A percentile compares a stretch with the other conserved stretches of the same genome.
phyloP scores from a whole-genome alignment of 1,284 basidiomycete genomes.

The Ustilago lituana region DNA sequence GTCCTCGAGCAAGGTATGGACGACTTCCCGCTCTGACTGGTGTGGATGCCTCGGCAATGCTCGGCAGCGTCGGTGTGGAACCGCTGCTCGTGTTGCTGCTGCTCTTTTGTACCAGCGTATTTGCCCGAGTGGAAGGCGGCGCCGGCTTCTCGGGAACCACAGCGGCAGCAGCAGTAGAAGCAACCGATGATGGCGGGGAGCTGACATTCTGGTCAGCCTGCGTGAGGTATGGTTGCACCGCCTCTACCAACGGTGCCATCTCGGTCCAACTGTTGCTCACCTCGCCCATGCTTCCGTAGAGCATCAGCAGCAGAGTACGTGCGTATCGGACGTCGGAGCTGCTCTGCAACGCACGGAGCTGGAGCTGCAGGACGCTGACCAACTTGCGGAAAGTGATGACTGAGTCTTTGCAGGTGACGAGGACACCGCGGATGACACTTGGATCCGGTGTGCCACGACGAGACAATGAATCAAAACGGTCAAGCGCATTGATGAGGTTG shows the following conservation, averaged over 20 bases:
- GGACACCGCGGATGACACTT: constrained; percentile 77
- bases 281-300: constrained; percentile 91
- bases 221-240: constrained; percentile 69
- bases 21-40: constrained; percentile 32
- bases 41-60: constrained; percentile 57
- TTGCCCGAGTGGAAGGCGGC: constrained; percentile 25
- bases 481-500: constrained; percentile 85
- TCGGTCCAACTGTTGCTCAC: constrained; percentile 84
- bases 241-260: constrained; percentile 79
- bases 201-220: constrained; percentile 18
- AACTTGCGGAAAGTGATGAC: constrained; percentile 87
- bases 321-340: constrained; percentile 87
- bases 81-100: constrained; percentile 24
- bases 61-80: constrained; percentile 42
- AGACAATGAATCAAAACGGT: constrained; percentile 88
- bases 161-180: neutral
- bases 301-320: constrained; percentile 83
- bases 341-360: constrained; percentile 76
- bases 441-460: constrained; percentile 77
- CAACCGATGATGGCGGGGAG: constrained; percentile 12
- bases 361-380: constrained; percentile 81
- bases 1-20: constrained; percentile 27
- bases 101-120: constrained; percentile 26
- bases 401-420: constrained; percentile 85
- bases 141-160: constrained; percentile 16